These are phyloP conservation scores for Lactarius deliciosus DNA, from an alignment of 768 basidiomycete genomes.

Conservation along the genomic window DNA sequence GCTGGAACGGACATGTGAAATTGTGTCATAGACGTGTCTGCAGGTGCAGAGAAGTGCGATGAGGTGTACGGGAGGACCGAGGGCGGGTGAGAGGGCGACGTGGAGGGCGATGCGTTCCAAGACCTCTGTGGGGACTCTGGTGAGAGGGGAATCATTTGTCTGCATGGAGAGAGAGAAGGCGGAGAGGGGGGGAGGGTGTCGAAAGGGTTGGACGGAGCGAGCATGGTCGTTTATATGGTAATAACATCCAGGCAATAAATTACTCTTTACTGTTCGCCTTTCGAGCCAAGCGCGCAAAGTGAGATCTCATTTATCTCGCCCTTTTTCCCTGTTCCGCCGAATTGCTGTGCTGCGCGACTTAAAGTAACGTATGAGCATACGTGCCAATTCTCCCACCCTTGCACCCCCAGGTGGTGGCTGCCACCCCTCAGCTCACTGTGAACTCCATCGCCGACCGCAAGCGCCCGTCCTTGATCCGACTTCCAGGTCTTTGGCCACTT, in stretches of 20 bases:
- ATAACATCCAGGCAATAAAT: conserved; percentile 17
- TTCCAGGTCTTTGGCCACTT: conserved; percentile 2
- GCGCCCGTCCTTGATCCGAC: not conserved
- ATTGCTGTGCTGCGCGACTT: not conserved
- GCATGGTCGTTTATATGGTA: conserved; percentile 25
- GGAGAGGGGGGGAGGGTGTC: conserved; percentile 3
- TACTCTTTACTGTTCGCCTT: not conserved
- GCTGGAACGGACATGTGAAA: conserved; percentile 37
- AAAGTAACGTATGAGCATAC: not conserved
- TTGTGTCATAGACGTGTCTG: conserved; percentile 39
- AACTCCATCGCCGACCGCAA: not conserved
- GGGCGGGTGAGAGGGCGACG: conserved; percentile 41
- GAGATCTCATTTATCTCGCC: not conserved
- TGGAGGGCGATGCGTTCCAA: conserved; percentile 54
- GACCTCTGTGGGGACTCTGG: conserved; percentile 43
- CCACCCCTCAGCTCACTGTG: not conserved
- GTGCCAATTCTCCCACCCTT: not conserved
- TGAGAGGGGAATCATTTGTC: conserved; percentile 11
- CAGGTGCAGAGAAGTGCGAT: conserved; percentile 51
- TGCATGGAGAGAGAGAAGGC: conserved; percentile 11
- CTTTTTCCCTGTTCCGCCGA: not conserved
- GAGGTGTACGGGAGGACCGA: conserved; percentile 50
- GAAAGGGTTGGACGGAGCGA: conserved; percentile 19
- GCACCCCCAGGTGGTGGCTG: not conserved
- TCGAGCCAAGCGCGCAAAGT: not conserved